phyloP scores from a whole-genome alignment of 768 basidiomycete genomes.

The Boletellus sp. region DNA sequence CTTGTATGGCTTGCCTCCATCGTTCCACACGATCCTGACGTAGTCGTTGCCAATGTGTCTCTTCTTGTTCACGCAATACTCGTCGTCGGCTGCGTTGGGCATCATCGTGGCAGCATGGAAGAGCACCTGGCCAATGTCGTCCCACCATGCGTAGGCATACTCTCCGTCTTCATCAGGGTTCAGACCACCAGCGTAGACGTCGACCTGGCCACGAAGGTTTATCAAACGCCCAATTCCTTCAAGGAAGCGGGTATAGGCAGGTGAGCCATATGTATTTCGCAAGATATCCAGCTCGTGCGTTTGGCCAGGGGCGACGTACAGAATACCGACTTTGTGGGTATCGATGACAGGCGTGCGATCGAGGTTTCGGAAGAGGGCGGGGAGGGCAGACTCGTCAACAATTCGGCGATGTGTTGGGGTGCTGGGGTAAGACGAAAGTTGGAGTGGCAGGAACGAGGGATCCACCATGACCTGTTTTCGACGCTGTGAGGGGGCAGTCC shows the following conservation, averaged over 20 bases:
- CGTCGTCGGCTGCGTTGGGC: conserved; percentile 73
- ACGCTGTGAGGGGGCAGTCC: conserved; percentile 81
- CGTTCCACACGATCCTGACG: conserved; percentile 97
- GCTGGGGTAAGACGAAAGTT: conserved; percentile 74
- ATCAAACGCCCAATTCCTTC: conserved; percentile 87
- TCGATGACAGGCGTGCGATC: conserved; percentile 93
- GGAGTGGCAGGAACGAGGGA: conserved; percentile 81
- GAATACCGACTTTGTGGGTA: conserved; percentile 92
- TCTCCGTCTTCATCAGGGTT: conserved; percentile 91
- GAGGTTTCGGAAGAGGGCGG: conserved; percentile 60
- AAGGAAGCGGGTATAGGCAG: conserved; percentile 91
- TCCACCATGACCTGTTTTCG: conserved; percentile 83
- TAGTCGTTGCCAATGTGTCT: conserved; percentile 96
- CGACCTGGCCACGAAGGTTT: conserved; percentile 82
- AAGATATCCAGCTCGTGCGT: conserved; percentile 81
- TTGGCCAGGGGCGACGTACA: conserved; percentile 95
- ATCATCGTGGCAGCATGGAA: conserved; percentile 98
- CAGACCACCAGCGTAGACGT: conserved; percentile 90
- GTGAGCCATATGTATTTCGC: conserved; percentile 87
- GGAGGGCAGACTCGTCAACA: conserved; percentile 52
- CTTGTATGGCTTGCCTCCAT: conserved; percentile 82
- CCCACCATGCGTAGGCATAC: conserved; percentile 99
- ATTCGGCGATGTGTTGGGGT: conserved; percentile 38
- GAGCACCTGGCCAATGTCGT: conserved; percentile 91
- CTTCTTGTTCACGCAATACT: conserved; percentile 81